A percentile compares a stretch with the other conserved stretches of the same genome.
These are phyloP conservation scores for Geoglossum cookeanum DNA, from an alignment of 2,329 filamentous ascomycete species.

Conservation along the genomic window DNA sequence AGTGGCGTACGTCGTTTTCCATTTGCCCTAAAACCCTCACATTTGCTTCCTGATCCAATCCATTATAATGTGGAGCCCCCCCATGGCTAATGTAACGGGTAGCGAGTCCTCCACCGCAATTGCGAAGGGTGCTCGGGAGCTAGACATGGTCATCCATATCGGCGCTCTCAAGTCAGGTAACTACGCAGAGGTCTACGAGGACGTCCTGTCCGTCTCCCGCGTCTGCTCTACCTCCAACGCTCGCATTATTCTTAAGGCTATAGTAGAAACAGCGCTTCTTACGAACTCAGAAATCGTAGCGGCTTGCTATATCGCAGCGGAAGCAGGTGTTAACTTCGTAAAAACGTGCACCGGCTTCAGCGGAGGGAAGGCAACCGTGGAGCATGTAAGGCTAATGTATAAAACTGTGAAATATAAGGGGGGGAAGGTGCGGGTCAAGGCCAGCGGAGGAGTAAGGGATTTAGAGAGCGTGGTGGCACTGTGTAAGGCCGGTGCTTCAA, in stretches of 20 bases:
- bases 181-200: conserved; percentile 10
- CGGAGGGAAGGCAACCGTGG: conserved; percentile 12
- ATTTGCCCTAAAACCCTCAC: background rate
- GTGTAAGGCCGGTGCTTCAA: conserved; percentile 13
- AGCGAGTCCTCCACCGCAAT: conserved; percentile 12
- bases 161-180: conserved; percentile 11
- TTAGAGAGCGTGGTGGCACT: conserved; percentile 11
- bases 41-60: background rate
- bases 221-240: conserved; percentile 8
- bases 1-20: background rate
- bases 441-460: conserved; percentile 12
- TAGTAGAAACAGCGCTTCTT: conserved; percentile 14
- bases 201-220: conserved; percentile 9
- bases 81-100: no score
- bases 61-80: background rate
- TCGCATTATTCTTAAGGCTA: conserved; percentile 12
- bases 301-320: conserved; percentile 12
- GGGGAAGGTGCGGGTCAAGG: conserved; percentile 12
- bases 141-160: conserved; percentile 14
- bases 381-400: conserved; percentile 14
- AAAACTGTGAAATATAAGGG: conserved; percentile 10
- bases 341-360: conserved; percentile 15
- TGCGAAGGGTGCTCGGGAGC: conserved; percentile 12
- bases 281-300: conserved; percentile 13
- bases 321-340: conserved; percentile 13